phyloP scores from a whole-genome alignment of 2,329 filamentous ascomycete genomes.

The Penicillium concentricum region DNA sequence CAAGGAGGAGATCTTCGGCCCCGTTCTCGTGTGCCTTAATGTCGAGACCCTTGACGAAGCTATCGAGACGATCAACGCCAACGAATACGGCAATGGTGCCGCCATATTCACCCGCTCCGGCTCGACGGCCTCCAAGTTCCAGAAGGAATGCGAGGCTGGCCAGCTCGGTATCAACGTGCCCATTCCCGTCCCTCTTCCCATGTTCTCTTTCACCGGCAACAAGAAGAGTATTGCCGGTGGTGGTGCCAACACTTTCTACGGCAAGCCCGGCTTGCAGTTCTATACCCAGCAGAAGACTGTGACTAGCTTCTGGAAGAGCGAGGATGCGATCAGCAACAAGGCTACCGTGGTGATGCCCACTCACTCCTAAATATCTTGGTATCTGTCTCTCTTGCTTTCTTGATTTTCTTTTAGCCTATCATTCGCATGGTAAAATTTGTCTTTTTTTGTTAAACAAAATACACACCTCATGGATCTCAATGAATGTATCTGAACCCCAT shows the following conservation, averaged over 20 bases:
- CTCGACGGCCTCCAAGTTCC: slow-evolving; percentile 60
- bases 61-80: slow-evolving; percentile 63
- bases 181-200: slow-evolving; percentile 62
- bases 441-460: background rate
- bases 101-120: slow-evolving; percentile 65
- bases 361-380: slow-evolving; percentile 41
- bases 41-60: slow-evolving; percentile 61
- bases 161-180: slow-evolving; percentile 68
- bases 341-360: slow-evolving; percentile 87
- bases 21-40: slow-evolving; percentile 63
- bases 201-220: slow-evolving; percentile 67
- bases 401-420: slow-evolving; percentile 3
- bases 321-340: slow-evolving; percentile 82
- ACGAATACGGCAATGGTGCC: slow-evolving; percentile 67
- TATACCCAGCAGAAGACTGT: slow-evolving; percentile 99
- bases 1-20: slow-evolving; percentile 66
- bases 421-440: background rate
- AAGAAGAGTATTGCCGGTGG: slow-evolving; percentile 92
- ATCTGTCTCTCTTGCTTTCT: background rate
- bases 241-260: slow-evolving; percentile 92
- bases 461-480: slow-evolving; percentile 1
- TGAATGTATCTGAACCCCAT: slow-evolving; percentile 2
- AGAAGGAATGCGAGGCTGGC: slow-evolving; percentile 65
- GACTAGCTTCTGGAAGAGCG: slow-evolving; percentile 81
- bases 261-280: slow-evolving; percentile 86